Base-by-base conservation (phyloP, 768 basidiomycete genomes). In the Dentipellis fragilis region DNA sequence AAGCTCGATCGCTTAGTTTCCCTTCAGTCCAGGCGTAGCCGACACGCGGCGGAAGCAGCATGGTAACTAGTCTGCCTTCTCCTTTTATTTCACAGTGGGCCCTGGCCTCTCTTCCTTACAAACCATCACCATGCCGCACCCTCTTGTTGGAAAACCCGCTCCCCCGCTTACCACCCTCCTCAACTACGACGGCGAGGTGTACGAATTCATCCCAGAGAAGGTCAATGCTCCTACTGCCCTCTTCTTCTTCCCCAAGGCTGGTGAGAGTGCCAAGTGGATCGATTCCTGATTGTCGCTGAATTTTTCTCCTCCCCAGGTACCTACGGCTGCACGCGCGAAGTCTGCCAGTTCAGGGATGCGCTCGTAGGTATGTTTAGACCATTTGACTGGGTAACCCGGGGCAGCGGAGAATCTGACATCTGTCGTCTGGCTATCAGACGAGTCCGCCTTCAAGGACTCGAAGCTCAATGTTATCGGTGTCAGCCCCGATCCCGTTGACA, bases 311-410 rank as follows among this genome's bases (percentile, higher is more conserved):
- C 19, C 34, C 21, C 35, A 84, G 87, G 84, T 6, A 80, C 87
- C 2, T 83, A 73, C 51, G 89, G 85, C 5, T 92, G 91, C 68
- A 93, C 87, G 16, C 83, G 78, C 63, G 83, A 93, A 67, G 89
- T 85, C 1, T 91, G 89, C 63, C 75, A 82, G 52, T 91, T 93
- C 68, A 80, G 90, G 22, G 87, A 93, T 71, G 88, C 88, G 3
- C 69, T 88, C 45, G 78, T 73, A 37, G 80, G 86, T 86, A 56
- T 55, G 78, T 66, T 12, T 51, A n/a, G n/a, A 51, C 29, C 34
- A n/a, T 51, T 21, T 49, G n/a, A 45, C 14, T 49, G 11, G 48
- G 16, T 23, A 21, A 9, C 8, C 19, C n/a, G 22, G 48, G 14
- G 21, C 29, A 23, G 14, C 16, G 7, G 29, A 10, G 49, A 5